phyloP scores from a whole-genome alignment of 2,329 filamentous ascomycete genomes.

The Cladosporium sp. region DNA sequence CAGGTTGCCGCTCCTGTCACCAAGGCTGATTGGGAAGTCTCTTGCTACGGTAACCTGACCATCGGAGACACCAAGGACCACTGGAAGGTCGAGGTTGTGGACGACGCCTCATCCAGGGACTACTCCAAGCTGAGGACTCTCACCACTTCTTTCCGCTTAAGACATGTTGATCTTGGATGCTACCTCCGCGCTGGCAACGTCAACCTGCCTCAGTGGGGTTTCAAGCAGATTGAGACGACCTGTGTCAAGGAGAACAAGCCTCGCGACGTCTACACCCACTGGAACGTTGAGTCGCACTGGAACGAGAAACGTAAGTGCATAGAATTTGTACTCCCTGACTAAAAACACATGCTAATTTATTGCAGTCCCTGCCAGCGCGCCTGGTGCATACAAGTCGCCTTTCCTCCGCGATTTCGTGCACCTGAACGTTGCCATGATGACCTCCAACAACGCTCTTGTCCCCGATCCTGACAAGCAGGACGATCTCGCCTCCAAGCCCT shows the following conservation, averaged over 20 bases:
- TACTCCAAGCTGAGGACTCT: conserved; percentile 81
- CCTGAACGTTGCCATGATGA: conserved; percentile 99
- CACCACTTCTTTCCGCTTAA: conserved; percentile 87
- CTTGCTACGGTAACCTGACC: conserved; percentile 90
- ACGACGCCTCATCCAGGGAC: conserved; percentile 82
- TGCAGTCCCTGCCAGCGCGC: conserved; percentile 78
- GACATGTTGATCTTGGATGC: conserved; percentile 76
- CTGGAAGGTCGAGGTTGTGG: conserved; percentile 89
- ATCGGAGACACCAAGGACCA: conserved; percentile 97
- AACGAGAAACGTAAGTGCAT: conserved; percentile 80
- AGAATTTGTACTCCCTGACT: neutral
- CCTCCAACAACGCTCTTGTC: conserved; percentile 96
- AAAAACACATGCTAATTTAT: neutral
- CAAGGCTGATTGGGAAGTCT: conserved; percentile 89
- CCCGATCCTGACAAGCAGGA: conserved; percentile 99
- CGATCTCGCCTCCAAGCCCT: conserved; percentile 91
- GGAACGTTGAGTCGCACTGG: conserved; percentile 94
- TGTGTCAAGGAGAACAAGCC: conserved; percentile 92
- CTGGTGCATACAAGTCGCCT: conserved; percentile 89
- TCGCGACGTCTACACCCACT: conserved; percentile 91
- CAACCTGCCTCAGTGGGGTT: conserved; percentile 97
- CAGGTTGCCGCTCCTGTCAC: conserved; percentile 81
- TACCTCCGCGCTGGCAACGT: conserved; percentile 93
- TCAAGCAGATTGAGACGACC: conserved; percentile 98
- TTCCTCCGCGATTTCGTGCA: conserved; percentile 98